These are phyloP conservation scores for Neurospora sp. DNA, from an alignment of 495 filamentous ascomycete genomes.

Conservation along the genomic window DNA sequence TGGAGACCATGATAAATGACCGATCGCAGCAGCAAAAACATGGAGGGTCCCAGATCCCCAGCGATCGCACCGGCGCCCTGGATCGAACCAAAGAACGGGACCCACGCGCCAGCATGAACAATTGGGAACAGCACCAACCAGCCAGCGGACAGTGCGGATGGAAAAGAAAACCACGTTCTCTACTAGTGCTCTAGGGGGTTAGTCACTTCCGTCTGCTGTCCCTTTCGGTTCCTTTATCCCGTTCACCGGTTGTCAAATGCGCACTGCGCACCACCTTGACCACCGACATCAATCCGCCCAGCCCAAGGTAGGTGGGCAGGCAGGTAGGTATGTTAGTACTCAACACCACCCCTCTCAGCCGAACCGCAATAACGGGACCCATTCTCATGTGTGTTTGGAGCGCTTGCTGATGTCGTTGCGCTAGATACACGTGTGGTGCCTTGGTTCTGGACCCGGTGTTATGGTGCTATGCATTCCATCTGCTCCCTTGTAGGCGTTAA, in stretches of 20 bases:
- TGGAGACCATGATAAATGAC: neutral
- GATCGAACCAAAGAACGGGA: slow-evolving; percentile 7
- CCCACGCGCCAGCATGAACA: slow-evolving; percentile 2
- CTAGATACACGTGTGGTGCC: neutral
- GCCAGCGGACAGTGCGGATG: neutral
- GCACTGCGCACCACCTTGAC: neutral
- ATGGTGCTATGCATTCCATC: neutral
- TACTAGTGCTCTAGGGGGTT: neutral
- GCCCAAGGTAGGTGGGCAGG: neutral
- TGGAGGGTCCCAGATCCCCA: neutral
- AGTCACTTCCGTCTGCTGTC: neutral
- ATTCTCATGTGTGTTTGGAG: neutral
- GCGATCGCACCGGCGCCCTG: neutral
- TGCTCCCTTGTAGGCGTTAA: neutral
- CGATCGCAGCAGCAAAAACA: slow-evolving; percentile 1
- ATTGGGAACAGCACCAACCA: neutral
- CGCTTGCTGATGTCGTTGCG: neutral
- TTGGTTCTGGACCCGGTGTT: neutral
- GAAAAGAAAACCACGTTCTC: neutral
- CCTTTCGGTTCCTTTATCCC: neutral
- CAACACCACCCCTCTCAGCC: neutral
- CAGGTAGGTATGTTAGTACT: neutral
- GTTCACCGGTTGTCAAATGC: neutral
- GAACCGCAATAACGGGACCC: neutral
- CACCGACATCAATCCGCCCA: neutral